phyloP scores from a whole-genome alignment of 495 filamentous ascomycete species.

The Xeromyces bisporus region DNA sequence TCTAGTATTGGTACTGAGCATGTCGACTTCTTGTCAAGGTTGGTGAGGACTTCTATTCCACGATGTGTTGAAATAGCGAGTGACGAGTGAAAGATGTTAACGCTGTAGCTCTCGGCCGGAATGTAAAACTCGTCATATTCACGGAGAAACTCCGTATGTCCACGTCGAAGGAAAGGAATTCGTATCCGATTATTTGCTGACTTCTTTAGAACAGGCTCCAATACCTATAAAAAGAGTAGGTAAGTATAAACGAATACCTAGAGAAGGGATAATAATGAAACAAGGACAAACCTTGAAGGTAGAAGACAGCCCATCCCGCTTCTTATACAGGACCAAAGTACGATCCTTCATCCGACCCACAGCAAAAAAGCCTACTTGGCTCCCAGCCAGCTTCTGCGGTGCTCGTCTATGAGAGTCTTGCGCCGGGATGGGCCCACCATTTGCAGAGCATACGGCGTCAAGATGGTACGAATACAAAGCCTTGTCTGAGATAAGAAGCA shows the following conservation, averaged over 20 bases:
- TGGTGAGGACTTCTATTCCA: conserved; percentile 90
- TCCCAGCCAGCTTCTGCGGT: conserved; percentile 77
- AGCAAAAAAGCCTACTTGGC: conserved; percentile 89
- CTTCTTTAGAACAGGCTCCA: conserved; percentile 90
- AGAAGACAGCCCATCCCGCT: conserved; percentile 74
- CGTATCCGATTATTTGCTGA: conserved; percentile 37
- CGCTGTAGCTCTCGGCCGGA: conserved; percentile 82
- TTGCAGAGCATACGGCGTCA: conserved; percentile 66
- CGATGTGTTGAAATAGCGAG: conserved; percentile 80
- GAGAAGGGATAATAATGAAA: too few relatives aligned
- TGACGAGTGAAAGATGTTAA: conserved; percentile 88
- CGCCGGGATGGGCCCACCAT: conserved; percentile 35
- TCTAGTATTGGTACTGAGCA: conserved; percentile 79
- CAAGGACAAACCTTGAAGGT: conserved; percentile 58
- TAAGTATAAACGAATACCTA: not conserved
- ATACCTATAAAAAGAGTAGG: conserved; percentile 30
- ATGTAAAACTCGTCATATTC: conserved; percentile 99
- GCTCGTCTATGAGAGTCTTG: conserved; percentile 47
- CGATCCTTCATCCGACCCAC: conserved; percentile 94
- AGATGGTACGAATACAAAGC: conserved; percentile 88
- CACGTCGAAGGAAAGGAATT: conserved; percentile 45
- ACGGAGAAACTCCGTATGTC: conserved; percentile 86
- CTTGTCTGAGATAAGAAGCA: conserved; percentile 79
- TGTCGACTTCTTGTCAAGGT: conserved; percentile 89
- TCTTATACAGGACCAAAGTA: conserved; percentile 88